Base-by-base conservation (phyloP, 2,329 filamentous ascomycete genomes). In the Canariomyces notabilis region DNA sequence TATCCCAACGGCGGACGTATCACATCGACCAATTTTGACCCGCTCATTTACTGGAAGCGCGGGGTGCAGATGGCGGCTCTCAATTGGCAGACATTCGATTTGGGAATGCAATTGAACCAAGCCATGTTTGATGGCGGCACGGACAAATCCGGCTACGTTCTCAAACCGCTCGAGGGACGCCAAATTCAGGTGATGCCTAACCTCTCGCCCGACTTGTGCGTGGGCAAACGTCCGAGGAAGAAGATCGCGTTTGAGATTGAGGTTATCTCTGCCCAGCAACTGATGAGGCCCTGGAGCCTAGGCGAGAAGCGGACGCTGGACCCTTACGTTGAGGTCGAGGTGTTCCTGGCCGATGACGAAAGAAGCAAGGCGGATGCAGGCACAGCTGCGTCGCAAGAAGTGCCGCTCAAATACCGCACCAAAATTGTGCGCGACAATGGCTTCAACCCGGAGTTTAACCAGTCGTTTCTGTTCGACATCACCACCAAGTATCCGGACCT, bases 71-170 rank as follows among this genome's bases (percentile, higher is more conserved):
- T 98, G 91, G 89, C 87, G 12, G 93, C 93, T 0, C 75, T 97
- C 52, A 98, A 98, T 68, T 97, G 93, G 91, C 93, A 98, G 68
- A 97, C 90, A 0, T 96, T 94, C 61, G 93, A 97, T 62, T 76
- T 94, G 15, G 89, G 90, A 37, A 93, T 96, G 79, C 91, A 97
- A 63, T 77, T 97, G 65, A 97, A 97, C 64, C 87, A 93, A 57
- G 93, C 93, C 60, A 97, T 98, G 93, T 98, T 96, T 63, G 86
- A 89, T 37, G 87, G 88, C 48, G 88, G 89, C 35, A 83, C 79
- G 11, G 93, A 96, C 67, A 80, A 82, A 46, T 87, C 87, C 2
- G 93, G 93, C 36, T 98, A 97, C 60, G 89, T 97, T 12, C 77
- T 96, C 43, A 98, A 98, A 70, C 91, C 93, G 16, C 79, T 83